A percentile compares a stretch with the other conserved stretches of the same genome.
phyloP scores from a whole-genome alignment of 805 yeast species.

The Saccharomycopsis oosterbeekiorum region DNA sequence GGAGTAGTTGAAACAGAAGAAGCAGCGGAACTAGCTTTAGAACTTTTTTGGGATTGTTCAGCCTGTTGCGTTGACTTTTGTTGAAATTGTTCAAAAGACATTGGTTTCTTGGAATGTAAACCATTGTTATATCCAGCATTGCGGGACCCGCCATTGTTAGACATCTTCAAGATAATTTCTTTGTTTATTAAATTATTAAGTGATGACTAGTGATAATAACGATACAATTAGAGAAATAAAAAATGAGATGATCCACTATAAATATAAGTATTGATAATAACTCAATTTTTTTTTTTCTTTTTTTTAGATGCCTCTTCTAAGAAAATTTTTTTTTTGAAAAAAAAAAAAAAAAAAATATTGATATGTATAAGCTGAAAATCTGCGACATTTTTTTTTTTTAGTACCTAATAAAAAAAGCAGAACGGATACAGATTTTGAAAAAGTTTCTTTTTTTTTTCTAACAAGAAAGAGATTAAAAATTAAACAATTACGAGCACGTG shows the following conservation, averaged over 20 bases:
- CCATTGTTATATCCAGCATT: slow-evolving; percentile 10
- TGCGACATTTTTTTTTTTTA: not conserved
- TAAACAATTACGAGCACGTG: not conserved
- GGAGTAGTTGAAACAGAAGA: slow-evolving; percentile 22
- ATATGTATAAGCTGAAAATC: not conserved
- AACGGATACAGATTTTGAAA: not conserved
- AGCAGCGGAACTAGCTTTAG: not conserved
- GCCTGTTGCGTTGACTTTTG: not conserved
- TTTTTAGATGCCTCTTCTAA: not conserved
- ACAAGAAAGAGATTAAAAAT: not conserved
- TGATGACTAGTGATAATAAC: too few relatives aligned
- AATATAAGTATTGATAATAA: too few relatives aligned
- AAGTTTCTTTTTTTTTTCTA: not conserved
- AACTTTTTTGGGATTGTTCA: not conserved
- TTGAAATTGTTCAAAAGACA: slow-evolving; percentile 16
- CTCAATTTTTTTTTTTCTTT: not conserved
- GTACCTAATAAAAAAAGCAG: not conserved
- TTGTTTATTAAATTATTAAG: too few relatives aligned
- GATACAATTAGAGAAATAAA: not conserved
- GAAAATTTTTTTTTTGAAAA: too few relatives aligned
- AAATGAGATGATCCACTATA: not conserved
- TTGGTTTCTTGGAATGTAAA: slow-evolving; percentile 14
- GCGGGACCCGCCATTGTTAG: not conserved
- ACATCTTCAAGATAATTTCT: not conserved
- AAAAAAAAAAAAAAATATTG: slow-evolving; percentile 2